Base-by-base conservation (phyloP, 305 asterid species). In the Fraxinus greggii region DNA sequence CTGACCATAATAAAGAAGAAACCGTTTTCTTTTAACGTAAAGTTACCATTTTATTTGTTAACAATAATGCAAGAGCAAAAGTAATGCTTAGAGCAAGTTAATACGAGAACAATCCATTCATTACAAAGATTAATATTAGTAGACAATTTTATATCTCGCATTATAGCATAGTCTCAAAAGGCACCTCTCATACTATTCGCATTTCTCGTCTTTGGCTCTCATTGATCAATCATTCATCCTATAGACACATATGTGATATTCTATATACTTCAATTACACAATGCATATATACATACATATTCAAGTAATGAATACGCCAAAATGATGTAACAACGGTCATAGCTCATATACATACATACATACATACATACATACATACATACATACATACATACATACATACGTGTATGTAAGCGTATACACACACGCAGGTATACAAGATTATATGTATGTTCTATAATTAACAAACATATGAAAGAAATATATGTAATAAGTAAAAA, bases 51-150 rank as follows among this genome's bases (percentile, higher is more conserved):
- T 59, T 40, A 35, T 76, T 63, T 61, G 28, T 13, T 38, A n/a
- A 40, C 15, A 9, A n/a, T 38, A n/a, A 13, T 31, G 31, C 33
- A 73, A 78, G 70, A 36, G 17, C 9, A 26, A 40, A 61, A 26
- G 15, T 21, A 59, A 17, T 51, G 32, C 19, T 4, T n/a, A 54
- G 74, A 36, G 73, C 77, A 78, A 75, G 63, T 59, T 48, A 59
- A 79, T 32, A 56, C 12, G 23, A 35, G 17, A 74, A 28, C 76
- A 2, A 83, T 59, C 35, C 51, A 31, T 19, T 19, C 15, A 72
- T 54, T 42, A 13, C 67, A 9, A 78, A 8, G 79, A 83, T 38
- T 69, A 78, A 78, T 78, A 73, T 28, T 51, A 4, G 59, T 48
- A 3, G 59, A 48, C 67, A 31, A 40, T 65, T 42, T 75, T 79